A percentile compares a stretch with the other conserved stretches of the same genome.
These are phyloP conservation scores for Cutaneotrichosporon cavernicola DNA, from an alignment of 1,284 basidiomycete species.

Conservation along the genomic window DNA sequence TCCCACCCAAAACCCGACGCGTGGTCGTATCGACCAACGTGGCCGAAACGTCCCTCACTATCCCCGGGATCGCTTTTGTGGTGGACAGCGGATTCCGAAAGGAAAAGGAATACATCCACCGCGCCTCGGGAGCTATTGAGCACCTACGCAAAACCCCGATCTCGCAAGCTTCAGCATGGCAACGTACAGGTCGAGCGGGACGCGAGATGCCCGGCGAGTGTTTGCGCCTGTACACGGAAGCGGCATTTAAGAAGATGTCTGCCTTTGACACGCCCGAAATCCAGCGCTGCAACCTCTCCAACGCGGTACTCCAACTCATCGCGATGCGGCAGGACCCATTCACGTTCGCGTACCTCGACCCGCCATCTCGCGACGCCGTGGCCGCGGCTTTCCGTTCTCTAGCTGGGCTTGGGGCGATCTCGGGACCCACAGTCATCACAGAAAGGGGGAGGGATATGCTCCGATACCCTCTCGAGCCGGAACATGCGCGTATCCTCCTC, in stretches of 20 bases:
- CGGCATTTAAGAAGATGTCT: slow-evolving; percentile 66
- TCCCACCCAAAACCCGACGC: slow-evolving; percentile 73
- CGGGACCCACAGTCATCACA: slow-evolving; percentile 65
- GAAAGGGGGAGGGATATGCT: slow-evolving; percentile 74
- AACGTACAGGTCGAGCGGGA: slow-evolving; percentile 82
- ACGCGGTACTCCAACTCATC: slow-evolving; percentile 77
- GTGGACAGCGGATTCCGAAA: slow-evolving; percentile 95
- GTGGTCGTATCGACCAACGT: slow-evolving; percentile 94
- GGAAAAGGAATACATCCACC: slow-evolving; percentile 80
- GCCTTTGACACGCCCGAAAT: slow-evolving; percentile 80
- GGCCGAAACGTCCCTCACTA: slow-evolving; percentile 97
- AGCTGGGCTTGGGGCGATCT: slow-evolving; percentile 71
- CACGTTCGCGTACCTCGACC: slow-evolving; percentile 78
- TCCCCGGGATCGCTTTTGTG: slow-evolving; percentile 92
- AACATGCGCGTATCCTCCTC: slow-evolving; percentile 71
- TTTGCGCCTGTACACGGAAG: slow-evolving; percentile 83
- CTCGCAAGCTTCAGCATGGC: slow-evolving; percentile 81
- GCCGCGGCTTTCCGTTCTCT: slow-evolving; percentile 70
- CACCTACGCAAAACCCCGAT: slow-evolving; percentile 80
- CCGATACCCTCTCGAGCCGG: slow-evolving; percentile 76
- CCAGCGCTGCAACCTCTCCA: slow-evolving; percentile 75
- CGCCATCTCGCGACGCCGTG: slow-evolving; percentile 68
- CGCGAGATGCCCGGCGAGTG: slow-evolving; percentile 84
- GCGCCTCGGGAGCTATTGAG: slow-evolving; percentile 79
- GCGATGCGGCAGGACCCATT: slow-evolving; percentile 76